Evolutionary conservation across 768 basidiomycete genomes (phyloP).

Genomic region (Termitomyces sp.): DNA sequence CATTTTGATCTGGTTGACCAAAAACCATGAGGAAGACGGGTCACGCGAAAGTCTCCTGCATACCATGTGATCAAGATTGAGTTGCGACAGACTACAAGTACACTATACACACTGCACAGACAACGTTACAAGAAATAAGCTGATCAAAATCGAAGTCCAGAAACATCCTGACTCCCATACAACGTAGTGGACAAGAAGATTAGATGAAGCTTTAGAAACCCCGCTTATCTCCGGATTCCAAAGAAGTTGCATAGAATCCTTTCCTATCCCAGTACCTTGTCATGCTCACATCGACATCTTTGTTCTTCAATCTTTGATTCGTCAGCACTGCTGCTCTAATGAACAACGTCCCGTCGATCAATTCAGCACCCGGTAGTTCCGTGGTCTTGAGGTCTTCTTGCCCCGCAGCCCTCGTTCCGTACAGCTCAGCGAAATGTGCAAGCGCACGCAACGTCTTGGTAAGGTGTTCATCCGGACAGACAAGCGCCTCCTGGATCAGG

Average conservation of each 20-base stretch:
- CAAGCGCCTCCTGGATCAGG: constrained; percentile 46
- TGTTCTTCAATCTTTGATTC: constrained; percentile 25
- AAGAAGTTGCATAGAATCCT: constrained; percentile 13
- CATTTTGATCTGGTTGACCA: not conserved
- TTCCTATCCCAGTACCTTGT: constrained; percentile 17
- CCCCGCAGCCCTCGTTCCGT: constrained; percentile 25
- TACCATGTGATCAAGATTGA: no score
- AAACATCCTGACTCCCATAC: no score
- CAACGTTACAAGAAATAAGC: no score
- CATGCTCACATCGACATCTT: constrained; percentile 18
- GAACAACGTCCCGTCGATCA: constrained; percentile 57
- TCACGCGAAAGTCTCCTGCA: no score
- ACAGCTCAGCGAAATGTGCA: constrained; percentile 23
- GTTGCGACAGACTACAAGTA: no score
- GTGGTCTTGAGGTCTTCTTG: constrained; percentile 19
- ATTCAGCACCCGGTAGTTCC: constrained; percentile 36
- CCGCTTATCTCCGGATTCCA: not conserved
- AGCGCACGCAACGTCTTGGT: constrained; percentile 33
- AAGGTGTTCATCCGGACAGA: constrained; percentile 52
- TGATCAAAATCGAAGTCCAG: no score
- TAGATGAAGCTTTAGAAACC: not conserved
- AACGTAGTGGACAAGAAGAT: not conserved
- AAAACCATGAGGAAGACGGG: not conserved
- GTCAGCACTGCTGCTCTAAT: constrained; percentile 46
- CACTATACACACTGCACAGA: no score